Conservation (phyloP, 169 alveolate species). For the Eimeria brunetti region DNA sequence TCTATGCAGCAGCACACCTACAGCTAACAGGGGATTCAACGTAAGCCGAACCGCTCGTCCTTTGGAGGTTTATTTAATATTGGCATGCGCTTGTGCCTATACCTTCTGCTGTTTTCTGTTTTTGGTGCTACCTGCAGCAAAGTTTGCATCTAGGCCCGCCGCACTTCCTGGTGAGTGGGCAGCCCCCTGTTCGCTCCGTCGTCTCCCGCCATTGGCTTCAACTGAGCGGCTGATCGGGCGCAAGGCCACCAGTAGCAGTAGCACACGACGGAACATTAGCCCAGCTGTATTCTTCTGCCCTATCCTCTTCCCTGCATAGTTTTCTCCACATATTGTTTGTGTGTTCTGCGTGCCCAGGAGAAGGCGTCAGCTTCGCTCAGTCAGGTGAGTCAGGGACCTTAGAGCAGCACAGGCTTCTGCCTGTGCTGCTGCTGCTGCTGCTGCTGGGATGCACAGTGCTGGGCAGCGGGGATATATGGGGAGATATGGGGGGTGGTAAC, state of each 20-base stretch:
- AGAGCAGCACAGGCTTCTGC: neutral
- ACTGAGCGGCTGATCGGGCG: neutral
- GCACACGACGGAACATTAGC: neutral
- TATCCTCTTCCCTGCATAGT: neutral
- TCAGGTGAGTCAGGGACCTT: neutral
- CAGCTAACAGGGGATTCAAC: neutral
- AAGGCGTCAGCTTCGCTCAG: constrained; percentile 28
- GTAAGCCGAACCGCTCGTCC: neutral
- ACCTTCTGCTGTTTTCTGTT: neutral
- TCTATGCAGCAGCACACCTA: neutral
- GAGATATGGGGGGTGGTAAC: neutral
- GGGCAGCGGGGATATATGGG: neutral
- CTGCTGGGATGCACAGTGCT: neutral
- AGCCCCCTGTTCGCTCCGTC: neutral
- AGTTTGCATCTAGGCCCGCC: neutral
- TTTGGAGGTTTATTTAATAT: neutral
- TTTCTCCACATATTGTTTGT: neutral
- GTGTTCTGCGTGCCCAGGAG: neutral
- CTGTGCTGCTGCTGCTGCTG: neutral
- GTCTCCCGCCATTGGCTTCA: neutral
- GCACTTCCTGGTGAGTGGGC: neutral
- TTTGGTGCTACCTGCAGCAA: constrained; percentile 2
- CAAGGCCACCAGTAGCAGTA: neutral
- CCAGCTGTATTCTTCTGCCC: neutral
- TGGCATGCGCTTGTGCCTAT: neutral